Conservation (phyloP, 768 basidiomycete species). For the Amyloporia xantha region DNA sequence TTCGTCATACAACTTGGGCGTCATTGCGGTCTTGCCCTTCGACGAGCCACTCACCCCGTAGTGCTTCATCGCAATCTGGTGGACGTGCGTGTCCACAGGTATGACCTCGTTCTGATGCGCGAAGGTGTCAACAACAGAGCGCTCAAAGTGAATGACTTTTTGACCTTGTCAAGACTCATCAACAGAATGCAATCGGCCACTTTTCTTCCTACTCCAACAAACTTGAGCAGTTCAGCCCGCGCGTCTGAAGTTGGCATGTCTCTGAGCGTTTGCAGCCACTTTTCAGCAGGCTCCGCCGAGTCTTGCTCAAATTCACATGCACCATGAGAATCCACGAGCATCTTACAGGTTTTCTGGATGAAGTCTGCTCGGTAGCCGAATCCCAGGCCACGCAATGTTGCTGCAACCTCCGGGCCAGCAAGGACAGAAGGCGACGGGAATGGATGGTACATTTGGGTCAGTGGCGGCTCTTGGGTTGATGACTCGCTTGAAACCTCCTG, state of each 20-base stretch:
- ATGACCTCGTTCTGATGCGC: slow-evolving; percentile 64
- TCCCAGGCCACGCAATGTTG: slow-evolving; percentile 70
- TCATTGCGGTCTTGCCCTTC: slow-evolving; percentile 55
- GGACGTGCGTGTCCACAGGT: slow-evolving; percentile 94
- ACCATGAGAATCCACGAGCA: slow-evolving; percentile 58
- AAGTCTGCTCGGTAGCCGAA: slow-evolving; percentile 96
- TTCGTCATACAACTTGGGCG: slow-evolving; percentile 69
- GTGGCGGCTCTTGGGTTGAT: neutral
- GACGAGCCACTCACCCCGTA: slow-evolving; percentile 54
- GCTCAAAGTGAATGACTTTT: slow-evolving; percentile 3
- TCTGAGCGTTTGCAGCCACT: slow-evolving; percentile 55
- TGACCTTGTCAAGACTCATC: slow-evolving; percentile 89
- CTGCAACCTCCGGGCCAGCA: slow-evolving; percentile 47
- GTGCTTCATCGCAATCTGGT: slow-evolving; percentile 79
- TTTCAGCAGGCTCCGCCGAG: slow-evolving; percentile 43
- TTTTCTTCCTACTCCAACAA: slow-evolving; percentile 91
- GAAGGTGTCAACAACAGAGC: neutral
- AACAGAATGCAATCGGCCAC: slow-evolving; percentile 93
- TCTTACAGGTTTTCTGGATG: slow-evolving; percentile 76
- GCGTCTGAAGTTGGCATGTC: slow-evolving; percentile 46
- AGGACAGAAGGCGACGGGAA: slow-evolving; percentile 79
- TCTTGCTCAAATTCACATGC: slow-evolving; percentile 3
- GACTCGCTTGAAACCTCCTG: slow-evolving; percentile 22
- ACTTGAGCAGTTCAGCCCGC: slow-evolving; percentile 67
- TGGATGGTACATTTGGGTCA: slow-evolving; percentile 52